phyloP scores from a whole-genome alignment of 73 alveolate genomes.

The Urostyla sp. region DNA sequence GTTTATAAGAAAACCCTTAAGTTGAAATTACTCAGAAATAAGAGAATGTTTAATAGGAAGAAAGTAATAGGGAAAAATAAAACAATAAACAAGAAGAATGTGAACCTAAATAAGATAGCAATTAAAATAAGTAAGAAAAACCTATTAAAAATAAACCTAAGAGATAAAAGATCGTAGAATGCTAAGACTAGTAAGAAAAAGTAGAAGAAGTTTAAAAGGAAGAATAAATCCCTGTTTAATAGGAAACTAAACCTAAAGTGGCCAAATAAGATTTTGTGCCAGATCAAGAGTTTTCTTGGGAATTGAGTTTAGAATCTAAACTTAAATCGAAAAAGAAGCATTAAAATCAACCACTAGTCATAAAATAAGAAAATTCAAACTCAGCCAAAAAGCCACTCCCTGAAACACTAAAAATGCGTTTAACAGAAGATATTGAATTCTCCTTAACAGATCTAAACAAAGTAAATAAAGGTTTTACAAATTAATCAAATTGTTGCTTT shows the following conservation, averaged over 20 bases:
- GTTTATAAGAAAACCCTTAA: background rate
- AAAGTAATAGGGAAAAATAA: background rate
- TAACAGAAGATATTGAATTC: conserved; percentile 49
- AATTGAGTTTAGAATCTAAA: conserved; percentile 21
- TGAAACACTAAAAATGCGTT: background rate
- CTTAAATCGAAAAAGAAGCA: conserved; percentile 34
- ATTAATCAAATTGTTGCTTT: conserved; percentile 53
- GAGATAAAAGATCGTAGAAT: conserved; percentile 1
- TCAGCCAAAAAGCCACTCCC: background rate
- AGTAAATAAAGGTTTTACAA: conserved; percentile 55
- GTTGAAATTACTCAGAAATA: background rate
- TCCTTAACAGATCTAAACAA: conserved; percentile 31
- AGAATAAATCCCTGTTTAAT: background rate
- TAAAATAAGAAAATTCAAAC: conserved; percentile 4
- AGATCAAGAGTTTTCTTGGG: conserved; percentile 53
- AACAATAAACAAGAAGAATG: background rate
- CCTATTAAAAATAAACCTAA: background rate
- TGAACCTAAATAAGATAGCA: background rate
- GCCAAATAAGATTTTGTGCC: conserved; percentile 35
- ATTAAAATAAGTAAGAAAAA: background rate
- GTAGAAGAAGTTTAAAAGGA: background rate
- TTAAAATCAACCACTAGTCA: conserved; percentile 37
- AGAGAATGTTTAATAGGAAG: background rate
- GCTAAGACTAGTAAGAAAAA: background rate
- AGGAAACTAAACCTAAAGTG: background rate